Base-by-base conservation (phyloP, 371 early-diverging fungal genomes). In the Mucor velutinosus region DNA sequence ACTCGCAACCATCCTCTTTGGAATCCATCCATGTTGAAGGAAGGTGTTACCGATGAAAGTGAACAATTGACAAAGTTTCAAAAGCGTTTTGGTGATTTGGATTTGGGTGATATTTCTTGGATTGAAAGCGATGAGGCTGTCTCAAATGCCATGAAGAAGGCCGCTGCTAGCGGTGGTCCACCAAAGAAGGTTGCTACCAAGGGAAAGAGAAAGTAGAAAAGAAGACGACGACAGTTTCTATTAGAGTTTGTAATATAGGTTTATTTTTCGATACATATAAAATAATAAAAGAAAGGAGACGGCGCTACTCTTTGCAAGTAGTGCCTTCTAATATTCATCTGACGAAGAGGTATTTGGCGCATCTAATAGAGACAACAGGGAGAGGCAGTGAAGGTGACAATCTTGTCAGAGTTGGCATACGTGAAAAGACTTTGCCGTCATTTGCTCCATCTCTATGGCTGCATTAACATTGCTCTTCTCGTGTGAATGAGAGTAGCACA, bases 1-100 rank as follows among this genome's bases (percentile, higher is more conserved):
- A 93, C 94, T 23, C 85, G 96, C 49, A 96, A 95, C 76, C 95
- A 97, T 65, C 90, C 92, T 32, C 85, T 97, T 32, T 97, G 98
- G 98, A 97, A 96, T 76, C 95, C 96, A 6, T 69, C 87, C 61
- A 76, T 81, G 78, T 64, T 78, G 23, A 76, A 77, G 67, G 78
- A 83, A 51, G 82, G 82, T 39, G 69, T 85, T 27, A 84, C 85
- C 57, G 92, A 92, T 63, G 89, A 90, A 64, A 86, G 86, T 51
- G 93, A 90, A 57, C 92, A 91, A 64, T 71, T 94, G 60, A 81
- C 90, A 17, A 90, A 89, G 72, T 94, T 94, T 80, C 82, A 86
- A 58, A 85, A 88, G 72, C 84, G 90, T 67, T 94, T 91, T 67
- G 91, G 89, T 37, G 93, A 87, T 64, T 85, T 81, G n/a, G 85